A percentile compares a stretch with the other conserved stretches of the same genome.
Evolutionary conservation across 106 monocot genomes (phyloP).

Genomic region (Dendrobium nobile): DNA sequence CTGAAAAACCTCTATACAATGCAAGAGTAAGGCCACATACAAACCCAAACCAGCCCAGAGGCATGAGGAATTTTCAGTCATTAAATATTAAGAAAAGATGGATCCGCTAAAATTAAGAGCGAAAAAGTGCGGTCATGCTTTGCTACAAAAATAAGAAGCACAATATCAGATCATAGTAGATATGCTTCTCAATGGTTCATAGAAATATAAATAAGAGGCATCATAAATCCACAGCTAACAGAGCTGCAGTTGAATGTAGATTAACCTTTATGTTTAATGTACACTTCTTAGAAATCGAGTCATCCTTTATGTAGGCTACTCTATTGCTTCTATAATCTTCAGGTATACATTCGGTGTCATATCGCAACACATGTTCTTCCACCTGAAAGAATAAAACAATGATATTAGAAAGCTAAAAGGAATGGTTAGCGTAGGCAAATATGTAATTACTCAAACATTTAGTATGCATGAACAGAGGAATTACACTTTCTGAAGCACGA

Average conservation of each 20-base stretch:
- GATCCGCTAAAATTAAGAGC: background rate
- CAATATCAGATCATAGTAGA: background rate
- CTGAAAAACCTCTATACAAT: background rate
- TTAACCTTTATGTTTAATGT: constrained; percentile 50
- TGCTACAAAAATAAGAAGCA: background rate
- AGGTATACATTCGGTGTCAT: constrained; percentile 79
- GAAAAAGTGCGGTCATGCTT: background rate
- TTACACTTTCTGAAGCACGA: constrained; percentile 62
- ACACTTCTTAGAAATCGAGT: constrained; percentile 85
- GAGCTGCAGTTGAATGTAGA: background rate
- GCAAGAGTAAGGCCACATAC: background rate
- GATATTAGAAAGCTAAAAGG: constrained; percentile 6
- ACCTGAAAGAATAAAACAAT: constrained; percentile 34
- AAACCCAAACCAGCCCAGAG: background rate
- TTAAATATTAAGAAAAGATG: background rate
- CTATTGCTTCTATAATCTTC: constrained; percentile 68
- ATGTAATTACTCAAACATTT: background rate
- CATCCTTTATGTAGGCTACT: constrained; percentile 70
- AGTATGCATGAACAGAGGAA: background rate
- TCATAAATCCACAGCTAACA: background rate
- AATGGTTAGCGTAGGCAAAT: background rate
- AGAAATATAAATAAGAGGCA: background rate
- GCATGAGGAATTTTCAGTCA: background rate
- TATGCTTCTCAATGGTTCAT: background rate
- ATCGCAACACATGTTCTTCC: constrained; percentile 68